Evolutionary conservation across 352 stramenopile species (phyloP).

Genomic region (Peronospora destructor): DNA sequence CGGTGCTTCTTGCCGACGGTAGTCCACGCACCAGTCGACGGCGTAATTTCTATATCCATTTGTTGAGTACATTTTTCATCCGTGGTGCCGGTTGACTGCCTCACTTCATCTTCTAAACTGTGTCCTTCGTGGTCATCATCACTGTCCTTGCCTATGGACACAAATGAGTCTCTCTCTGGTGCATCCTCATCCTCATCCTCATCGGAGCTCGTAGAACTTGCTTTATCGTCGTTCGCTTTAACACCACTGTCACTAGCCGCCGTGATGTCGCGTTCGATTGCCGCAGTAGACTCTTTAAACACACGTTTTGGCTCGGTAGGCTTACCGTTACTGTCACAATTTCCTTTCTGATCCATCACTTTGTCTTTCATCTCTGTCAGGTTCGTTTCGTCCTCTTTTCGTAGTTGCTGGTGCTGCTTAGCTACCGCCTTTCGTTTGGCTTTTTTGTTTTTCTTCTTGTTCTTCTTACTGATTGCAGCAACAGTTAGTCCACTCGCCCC

Average conservation of each 20-base stretch:
- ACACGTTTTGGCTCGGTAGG: not conserved
- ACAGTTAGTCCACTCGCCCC: slow-evolving; percentile 2
- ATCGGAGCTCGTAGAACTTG: slow-evolving; percentile 14
- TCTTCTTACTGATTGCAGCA: slow-evolving; percentile 31
- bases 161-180: slow-evolving; percentile 4
- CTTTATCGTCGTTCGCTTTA: slow-evolving; percentile 15
- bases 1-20: slow-evolving; percentile 70
- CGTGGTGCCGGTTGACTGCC: not conserved
- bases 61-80: not conserved
- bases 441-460: slow-evolving; percentile 76
- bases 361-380: not conserved
- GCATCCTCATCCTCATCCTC: slow-evolving; percentile 25
- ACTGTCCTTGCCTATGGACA: slow-evolving; percentile 13
- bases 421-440: slow-evolving; percentile 45
- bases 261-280: not conserved
- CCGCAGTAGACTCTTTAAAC: slow-evolving; percentile 1
- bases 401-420: slow-evolving; percentile 26
- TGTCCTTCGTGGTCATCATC: slow-evolving; percentile 14
- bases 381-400: slow-evolving; percentile 12
- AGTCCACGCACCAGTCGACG: slow-evolving; percentile 46
- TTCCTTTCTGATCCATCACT: not conserved
- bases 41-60: slow-evolving; percentile 1
- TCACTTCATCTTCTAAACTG: slow-evolving; percentile 1
- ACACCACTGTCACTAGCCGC: not conserved
- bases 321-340: not conserved